Conservation (phyloP, 768 basidiomycete species). For the Russula griseocarnosa region DNA sequence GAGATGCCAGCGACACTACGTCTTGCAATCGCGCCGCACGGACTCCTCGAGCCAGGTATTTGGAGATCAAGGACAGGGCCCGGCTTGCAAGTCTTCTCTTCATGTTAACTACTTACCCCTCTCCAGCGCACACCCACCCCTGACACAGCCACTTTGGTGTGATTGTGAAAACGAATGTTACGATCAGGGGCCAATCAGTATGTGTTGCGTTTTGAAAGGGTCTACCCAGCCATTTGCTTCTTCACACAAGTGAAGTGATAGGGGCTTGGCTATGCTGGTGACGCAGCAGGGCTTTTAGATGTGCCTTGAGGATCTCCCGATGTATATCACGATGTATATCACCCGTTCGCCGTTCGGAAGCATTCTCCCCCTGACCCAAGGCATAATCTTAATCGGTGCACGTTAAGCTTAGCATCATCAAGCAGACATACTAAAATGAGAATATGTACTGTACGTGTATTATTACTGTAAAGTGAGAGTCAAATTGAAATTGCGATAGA, state of each 20-base stretch:
- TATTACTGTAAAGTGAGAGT: not conserved
- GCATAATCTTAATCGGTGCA: not conserved
- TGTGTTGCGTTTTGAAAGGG: slow-evolving; percentile 10
- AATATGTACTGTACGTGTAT: not conserved
- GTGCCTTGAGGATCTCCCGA: not conserved
- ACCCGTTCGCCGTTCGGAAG: not conserved
- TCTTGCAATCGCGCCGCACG: not conserved
- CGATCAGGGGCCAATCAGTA: slow-evolving; percentile 8
- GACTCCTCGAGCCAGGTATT: slow-evolving; percentile 11
- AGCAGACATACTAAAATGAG: not conserved
- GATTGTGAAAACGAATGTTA: not conserved
- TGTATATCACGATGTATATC: too few relatives aligned
- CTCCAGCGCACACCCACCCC: not conserved
- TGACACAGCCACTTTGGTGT: slow-evolving; percentile 18
- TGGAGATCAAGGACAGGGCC: not conserved
- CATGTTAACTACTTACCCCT: not conserved
- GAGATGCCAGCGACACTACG: not conserved
- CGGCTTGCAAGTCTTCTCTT: not conserved
- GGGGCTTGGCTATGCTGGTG: not conserved
- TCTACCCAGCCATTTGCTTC: not conserved
- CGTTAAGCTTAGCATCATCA: not conserved
- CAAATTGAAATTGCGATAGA: not conserved
- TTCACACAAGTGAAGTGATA: not conserved
- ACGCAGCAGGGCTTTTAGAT: not conserved
- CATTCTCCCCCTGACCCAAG: not conserved